phyloP scores from a whole-genome alignment of 176 grass and related monocot species.

The Phyllostachys edulis region DNA sequence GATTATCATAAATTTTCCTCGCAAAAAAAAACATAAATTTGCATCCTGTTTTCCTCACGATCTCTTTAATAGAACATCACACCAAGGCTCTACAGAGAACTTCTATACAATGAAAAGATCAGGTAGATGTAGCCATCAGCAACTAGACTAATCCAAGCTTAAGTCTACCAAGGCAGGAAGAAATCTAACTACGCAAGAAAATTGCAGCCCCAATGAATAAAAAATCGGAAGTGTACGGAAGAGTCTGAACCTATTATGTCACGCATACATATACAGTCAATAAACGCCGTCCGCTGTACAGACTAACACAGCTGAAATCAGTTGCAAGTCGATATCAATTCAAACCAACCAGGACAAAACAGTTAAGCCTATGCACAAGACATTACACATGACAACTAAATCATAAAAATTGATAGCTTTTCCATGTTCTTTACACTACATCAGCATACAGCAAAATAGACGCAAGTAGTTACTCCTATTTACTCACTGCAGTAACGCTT shows the following conservation, averaged over 20 bases:
- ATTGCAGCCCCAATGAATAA: neutral
- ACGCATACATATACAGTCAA: slow-evolving; percentile 6
- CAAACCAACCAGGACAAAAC: neutral
- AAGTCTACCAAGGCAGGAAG: slow-evolving; percentile 22
- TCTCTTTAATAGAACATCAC: neutral
- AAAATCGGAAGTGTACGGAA: neutral
- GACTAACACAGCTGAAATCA: neutral
- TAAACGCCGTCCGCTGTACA: neutral
- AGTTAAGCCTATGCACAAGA: neutral
- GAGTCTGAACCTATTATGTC: neutral
- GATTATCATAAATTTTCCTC: neutral
- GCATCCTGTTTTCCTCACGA: neutral
- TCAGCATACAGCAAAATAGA: neutral
- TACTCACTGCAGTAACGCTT: neutral
- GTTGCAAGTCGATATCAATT: neutral
- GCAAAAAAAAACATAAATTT: neutral
- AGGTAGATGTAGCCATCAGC: neutral
- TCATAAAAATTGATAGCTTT: neutral
- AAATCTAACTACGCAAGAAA: slow-evolving; percentile 13
- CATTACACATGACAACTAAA: slow-evolving; percentile 22
- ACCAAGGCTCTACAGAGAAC: neutral
- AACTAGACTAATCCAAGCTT: neutral
- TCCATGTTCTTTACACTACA: neutral
- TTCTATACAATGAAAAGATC: neutral
- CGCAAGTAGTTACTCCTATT: neutral